phyloP scores from a whole-genome alignment of 2,329 filamentous ascomycete genomes.

The Lachnellula subtilissima region DNA sequence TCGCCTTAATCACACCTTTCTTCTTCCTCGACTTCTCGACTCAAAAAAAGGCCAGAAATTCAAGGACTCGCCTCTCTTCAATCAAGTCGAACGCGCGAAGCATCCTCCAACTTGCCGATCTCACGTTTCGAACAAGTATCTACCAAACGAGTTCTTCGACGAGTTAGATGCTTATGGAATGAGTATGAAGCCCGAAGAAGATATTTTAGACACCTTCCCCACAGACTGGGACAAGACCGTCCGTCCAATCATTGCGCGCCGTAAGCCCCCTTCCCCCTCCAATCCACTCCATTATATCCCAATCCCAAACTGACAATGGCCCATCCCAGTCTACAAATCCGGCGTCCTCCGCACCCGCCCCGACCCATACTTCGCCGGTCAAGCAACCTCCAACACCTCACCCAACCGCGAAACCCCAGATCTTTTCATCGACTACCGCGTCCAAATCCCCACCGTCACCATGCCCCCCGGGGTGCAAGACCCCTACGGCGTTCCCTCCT shows the following conservation, averaged over 20 bases:
- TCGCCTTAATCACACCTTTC: slow-evolving; percentile 36
- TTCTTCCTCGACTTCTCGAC: slow-evolving; percentile 35
- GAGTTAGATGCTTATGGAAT: slow-evolving; percentile 30
- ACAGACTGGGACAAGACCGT: slow-evolving; percentile 37
- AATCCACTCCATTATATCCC: neutral
- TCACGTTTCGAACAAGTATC: slow-evolving; percentile 34
- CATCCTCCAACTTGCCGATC: slow-evolving; percentile 35
- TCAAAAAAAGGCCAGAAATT: slow-evolving; percentile 32
- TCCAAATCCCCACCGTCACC: slow-evolving; percentile 16
- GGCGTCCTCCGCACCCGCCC: slow-evolving; percentile 38
- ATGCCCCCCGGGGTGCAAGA: slow-evolving; percentile 31
- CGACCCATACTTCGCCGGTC: slow-evolving; percentile 30
- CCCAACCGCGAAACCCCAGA: slow-evolving; percentile 34
- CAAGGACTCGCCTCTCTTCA: slow-evolving; percentile 35
- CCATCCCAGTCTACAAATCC: slow-evolving; percentile 39
- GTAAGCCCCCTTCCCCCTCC: slow-evolving; percentile 14
- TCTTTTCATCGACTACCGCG: slow-evolving; percentile 41
- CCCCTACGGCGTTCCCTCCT: slow-evolving; percentile 31
- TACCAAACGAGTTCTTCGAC: slow-evolving; percentile 36
- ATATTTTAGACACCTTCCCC: slow-evolving; percentile 30
- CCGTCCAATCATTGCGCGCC: slow-evolving; percentile 39
- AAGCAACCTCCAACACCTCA: slow-evolving; percentile 36
- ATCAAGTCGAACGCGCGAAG: slow-evolving; percentile 37
- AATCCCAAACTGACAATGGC: neutral
- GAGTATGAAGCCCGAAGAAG: slow-evolving; percentile 20